Base-by-base conservation (phyloP, 2,329 filamentous ascomycete species). In the Sclerotinia subarctica region DNA sequence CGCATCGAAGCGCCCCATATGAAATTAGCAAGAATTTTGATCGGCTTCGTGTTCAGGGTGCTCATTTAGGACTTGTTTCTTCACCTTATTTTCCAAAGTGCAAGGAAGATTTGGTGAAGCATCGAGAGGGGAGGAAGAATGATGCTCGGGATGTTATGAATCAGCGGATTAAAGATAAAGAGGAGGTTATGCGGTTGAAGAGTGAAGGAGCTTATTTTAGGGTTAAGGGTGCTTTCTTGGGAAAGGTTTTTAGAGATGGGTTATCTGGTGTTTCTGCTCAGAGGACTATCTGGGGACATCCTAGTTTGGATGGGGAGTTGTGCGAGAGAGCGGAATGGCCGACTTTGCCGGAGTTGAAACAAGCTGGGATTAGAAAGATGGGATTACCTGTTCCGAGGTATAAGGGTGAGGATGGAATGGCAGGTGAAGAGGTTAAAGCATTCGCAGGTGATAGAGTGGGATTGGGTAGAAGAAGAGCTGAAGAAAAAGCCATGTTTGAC, bases 101-200 rank as follows among this genome's bases (percentile, higher is more conserved):
- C 1, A 52, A 51, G 29, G 54, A 60, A 1, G 64, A 67, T 19
- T 32, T 62, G 24, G n/a, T 60, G 0, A 54, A 49, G 26, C 54
- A 67, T 26, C 13, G 64, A 44, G 64, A 67, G 47, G 63, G 44
- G 11, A 42, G 64, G 15, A 62, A 67, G 21, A 51, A 60, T 5
- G 64, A 67, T 2, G 46, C 47, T 1, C n/a, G 7, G 17, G 38
- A 67, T 17, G 44, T 19, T 2, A 67, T 67, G 64, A 67, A 42
- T 24, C 52, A 32, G 46, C 32, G 47, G 2, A 67, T 67, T 5
- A 52, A 8, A 24, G 21, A 32, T 13, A 51, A 62, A 24, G 64
- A 67, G 56, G 64, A 67, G 6, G 21, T 67, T 2, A 60, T 38
- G 54, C 13, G 35, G 29, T 13, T 67, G 47, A 67, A 67, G 47